Evolutionary conservation across 345 rosid genomes (phyloP), one percentile per base, ranked within the genome.

Genomic region (Syzygium grande): DNA sequence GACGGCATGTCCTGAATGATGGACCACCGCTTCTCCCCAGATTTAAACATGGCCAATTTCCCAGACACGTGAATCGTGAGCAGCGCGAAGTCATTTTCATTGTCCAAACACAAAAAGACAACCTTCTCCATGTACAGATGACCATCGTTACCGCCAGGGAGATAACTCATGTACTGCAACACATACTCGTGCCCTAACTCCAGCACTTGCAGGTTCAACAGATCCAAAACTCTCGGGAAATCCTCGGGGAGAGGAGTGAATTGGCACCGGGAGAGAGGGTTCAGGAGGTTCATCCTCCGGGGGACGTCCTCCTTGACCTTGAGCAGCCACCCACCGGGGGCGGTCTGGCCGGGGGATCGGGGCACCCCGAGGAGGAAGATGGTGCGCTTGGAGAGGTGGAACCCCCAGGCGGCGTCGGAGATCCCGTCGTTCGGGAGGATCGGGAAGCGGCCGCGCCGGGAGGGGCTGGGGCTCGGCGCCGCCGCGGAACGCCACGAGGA

Each of bases 1-100:
- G 96, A 96, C 14, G 94, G 92, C 98, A 95, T 97, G 80, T 96
- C 96, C 19, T 89, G 89, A 51, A 95, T 93, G 30, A 97, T 93
- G 63, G 91, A 92, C 99, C 99, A 98, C 4, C 83, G 91, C 84
- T 93, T 90, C 49, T 93, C 92, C 61, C 92, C 93, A 88, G 94
- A 91, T 86, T 78, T 97, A 88, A 91, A 95, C 87, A 97, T 90
- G 16, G 98, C 99, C 89, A 98, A 93, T 87, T 94, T 94, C 84
- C 99, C 99, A 49, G 99, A 95, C 51, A 96, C 92, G 91, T 96
- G 99, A 84, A 97, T 95, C 2, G 98, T 96, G 43, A 97, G 98
- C 92, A 98, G 87, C 87, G 92, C 90, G 55, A 95, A 98, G 43
- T 79, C 93, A n/a, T 63, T 88, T 4, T 80, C 88, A 1, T 25